Conservation (phyloP, 352 stramenopile species). For the Blastocystis sp. region DNA sequence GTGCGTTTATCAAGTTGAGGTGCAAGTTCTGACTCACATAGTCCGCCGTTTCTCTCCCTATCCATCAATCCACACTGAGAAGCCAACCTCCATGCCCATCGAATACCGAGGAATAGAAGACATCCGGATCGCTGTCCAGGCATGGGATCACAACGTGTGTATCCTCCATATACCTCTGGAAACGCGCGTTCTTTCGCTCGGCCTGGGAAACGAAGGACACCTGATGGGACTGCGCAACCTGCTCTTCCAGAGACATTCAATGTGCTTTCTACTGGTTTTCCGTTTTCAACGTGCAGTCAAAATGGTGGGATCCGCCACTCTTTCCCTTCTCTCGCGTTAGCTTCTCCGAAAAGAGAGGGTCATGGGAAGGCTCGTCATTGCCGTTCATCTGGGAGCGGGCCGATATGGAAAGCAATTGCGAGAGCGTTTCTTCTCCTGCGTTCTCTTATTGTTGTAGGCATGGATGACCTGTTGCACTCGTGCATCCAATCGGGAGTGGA, state of each 20-base stretch:
- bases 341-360: too few relatives aligned
- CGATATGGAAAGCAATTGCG: not conserved
- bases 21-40: conserved; percentile 49
- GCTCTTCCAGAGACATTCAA: conserved; percentile 41
- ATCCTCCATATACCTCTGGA: conserved; percentile 67
- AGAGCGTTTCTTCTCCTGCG: not conserved
- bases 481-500: not conserved
- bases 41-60: conserved; percentile 63
- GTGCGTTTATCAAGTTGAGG: conserved; percentile 48
- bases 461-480: not conserved
- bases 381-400: not conserved
- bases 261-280: not conserved
- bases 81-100: conserved; percentile 64
- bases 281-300: not conserved
- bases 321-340: too few relatives aligned
- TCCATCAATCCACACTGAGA: not conserved
- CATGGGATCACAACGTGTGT: conserved; percentile 51
- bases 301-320: too few relatives aligned
- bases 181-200: conserved; percentile 59
- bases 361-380: not conserved
- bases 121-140: conserved; percentile 9
- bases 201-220: conserved; percentile 53
- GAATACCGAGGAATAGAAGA: conserved; percentile 62
- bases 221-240: conserved; percentile 32
- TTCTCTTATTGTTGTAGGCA: not conserved